phyloP scores from a whole-genome alignment of 108 stramenopile genomes.

The Pseudonitzschia multistriata region DNA sequence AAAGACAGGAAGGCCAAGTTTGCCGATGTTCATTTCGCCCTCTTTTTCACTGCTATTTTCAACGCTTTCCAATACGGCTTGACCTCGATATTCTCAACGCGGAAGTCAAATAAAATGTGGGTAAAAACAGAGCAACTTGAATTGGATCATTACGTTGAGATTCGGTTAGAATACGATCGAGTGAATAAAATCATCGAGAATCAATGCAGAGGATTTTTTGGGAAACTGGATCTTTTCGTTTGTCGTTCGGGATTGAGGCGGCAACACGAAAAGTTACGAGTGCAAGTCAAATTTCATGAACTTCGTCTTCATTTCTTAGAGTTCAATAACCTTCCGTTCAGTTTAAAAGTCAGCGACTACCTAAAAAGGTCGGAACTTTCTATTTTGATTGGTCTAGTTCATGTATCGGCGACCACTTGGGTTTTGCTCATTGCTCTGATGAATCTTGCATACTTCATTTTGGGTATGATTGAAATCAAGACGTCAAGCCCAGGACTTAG shows the following conservation, averaged over 20 bases:
- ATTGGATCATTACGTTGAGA: constrained; percentile 85
- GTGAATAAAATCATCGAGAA: constrained; percentile 18
- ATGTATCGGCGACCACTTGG: constrained; percentile 74
- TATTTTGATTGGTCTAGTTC: constrained; percentile 69
- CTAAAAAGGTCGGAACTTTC: constrained; percentile 59
- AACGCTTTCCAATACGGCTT: constrained; percentile 77
- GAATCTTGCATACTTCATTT: constrained; percentile 63
- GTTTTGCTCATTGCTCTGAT: constrained; percentile 57
- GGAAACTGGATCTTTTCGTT: background rate
- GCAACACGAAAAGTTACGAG: constrained; percentile 52
- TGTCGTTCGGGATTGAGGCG: constrained; percentile 33
- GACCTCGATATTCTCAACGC: constrained; percentile 47
- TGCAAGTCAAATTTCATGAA: constrained; percentile 84
- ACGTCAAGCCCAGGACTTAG: constrained; percentile 28
- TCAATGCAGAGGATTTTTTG: background rate
- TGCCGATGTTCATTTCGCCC: constrained; percentile 85
- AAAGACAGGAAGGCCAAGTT: constrained; percentile 64
- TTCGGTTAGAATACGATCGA: constrained; percentile 83
- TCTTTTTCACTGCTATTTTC: constrained; percentile 85
- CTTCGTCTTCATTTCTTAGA: constrained; percentile 80
- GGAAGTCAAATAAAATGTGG: constrained; percentile 66
- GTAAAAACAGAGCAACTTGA: constrained; percentile 79
- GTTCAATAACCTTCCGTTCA: constrained; percentile 64
- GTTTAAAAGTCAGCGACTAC: constrained; percentile 79
- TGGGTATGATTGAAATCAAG: constrained; percentile 52